Evolutionary conservation across 2,329 filamentous ascomycete genomes (phyloP).

Genomic region (Chaetothyriales sp.): DNA sequence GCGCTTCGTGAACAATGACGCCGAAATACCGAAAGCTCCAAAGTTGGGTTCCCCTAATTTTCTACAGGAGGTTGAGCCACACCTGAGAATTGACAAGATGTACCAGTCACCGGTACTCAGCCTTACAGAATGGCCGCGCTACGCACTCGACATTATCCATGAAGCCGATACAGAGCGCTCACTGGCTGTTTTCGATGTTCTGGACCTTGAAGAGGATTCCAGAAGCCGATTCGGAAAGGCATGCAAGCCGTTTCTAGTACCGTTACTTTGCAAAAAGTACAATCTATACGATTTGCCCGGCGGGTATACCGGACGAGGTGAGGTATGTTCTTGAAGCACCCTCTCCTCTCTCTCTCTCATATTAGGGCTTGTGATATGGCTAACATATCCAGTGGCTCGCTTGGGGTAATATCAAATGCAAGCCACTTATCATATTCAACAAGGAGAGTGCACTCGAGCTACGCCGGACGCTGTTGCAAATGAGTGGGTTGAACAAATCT

Average conservation of each 20-base stretch:
- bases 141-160: slow-evolving; percentile 4
- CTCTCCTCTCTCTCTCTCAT: no score
- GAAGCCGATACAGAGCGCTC: neutral
- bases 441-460: slow-evolving; percentile 1
- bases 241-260: slow-evolving; percentile 6
- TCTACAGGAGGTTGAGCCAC: neutral
- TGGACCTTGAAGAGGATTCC: slow-evolving; percentile 7
- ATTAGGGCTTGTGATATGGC: neutral
- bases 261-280: slow-evolving; percentile 3
- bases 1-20: neutral
- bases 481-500: neutral
- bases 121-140: slow-evolving; percentile 1
- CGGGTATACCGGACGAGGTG: slow-evolving; percentile 6
- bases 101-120: slow-evolving; percentile 8
- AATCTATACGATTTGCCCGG: slow-evolving; percentile 1
- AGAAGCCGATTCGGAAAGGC: slow-evolving; percentile 1
- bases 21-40: slow-evolving; percentile 1
- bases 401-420: slow-evolving; percentile 6
- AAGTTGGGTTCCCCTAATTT: slow-evolving; percentile 1
- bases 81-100: slow-evolving; percentile 4
- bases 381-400: slow-evolving; percentile 5
- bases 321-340: slow-evolving; percentile 3
- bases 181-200: slow-evolving; percentile 7
- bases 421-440: slow-evolving; percentile 3
- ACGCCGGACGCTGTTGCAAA: neutral